These are phyloP conservation scores for Chrysanthemum seticuspe DNA, from an alignment of 129 eudicot genomes.

Conservation along the genomic window DNA sequence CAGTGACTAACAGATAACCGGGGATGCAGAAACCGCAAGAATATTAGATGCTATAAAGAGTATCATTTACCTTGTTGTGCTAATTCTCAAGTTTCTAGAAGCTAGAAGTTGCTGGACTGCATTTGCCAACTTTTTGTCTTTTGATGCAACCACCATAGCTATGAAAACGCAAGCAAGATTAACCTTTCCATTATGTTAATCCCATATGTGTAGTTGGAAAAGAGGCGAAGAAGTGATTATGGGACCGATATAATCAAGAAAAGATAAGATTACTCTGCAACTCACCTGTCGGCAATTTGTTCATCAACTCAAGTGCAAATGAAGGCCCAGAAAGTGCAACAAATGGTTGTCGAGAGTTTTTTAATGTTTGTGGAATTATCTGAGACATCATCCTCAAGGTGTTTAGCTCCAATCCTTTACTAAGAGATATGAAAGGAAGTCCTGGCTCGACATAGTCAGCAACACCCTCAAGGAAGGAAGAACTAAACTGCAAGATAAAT, in stretches of 20 bases:
- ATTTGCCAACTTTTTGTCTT: conserved; percentile 81
- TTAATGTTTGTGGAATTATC: conserved; percentile 84
- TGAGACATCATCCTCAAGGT: conserved; percentile 94
- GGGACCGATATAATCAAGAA: neutral
- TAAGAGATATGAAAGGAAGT: conserved; percentile 88
- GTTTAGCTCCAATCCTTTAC: conserved; percentile 91
- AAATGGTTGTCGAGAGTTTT: conserved; percentile 87
- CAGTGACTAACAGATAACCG: neutral
- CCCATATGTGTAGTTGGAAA: neutral
- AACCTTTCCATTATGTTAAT: conserved; percentile 2
- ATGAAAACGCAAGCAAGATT: conserved; percentile 24
- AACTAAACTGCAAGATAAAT: conserved; percentile 70
- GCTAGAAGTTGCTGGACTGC: conserved; percentile 95
- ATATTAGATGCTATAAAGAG: neutral
- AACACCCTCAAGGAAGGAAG: conserved; percentile 74
- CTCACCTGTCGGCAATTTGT: conserved; percentile 85
- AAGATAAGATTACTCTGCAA: neutral
- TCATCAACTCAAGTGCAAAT: conserved; percentile 90
- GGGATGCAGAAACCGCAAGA: conserved; percentile 3
- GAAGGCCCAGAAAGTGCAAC: conserved; percentile 94
- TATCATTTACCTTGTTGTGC: conserved; percentile 71
- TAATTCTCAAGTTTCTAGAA: conserved; percentile 79
- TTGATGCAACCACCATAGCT: conserved; percentile 99
- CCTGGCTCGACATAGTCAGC: conserved; percentile 85
- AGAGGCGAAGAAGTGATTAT: neutral